phyloP scores from a whole-genome alignment of 768 basidiomycete genomes.

The Lyophyllum atratum region DNA sequence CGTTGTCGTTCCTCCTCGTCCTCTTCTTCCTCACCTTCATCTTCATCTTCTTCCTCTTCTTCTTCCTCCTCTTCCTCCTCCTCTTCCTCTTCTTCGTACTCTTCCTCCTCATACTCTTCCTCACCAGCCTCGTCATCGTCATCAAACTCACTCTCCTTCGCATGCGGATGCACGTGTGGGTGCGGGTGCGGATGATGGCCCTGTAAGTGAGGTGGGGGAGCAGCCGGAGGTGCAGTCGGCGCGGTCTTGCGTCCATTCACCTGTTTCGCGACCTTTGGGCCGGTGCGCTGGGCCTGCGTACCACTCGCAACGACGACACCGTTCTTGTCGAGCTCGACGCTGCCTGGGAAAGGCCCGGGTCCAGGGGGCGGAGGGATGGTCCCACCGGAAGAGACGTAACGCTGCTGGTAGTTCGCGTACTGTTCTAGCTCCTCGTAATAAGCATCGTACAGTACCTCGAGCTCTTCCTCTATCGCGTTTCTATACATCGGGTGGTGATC shows the following conservation, averaged over 20 bases:
- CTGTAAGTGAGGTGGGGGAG: too few species aligned
- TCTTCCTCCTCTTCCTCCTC: conserved; percentile 50
- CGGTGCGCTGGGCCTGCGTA: conserved; percentile 14
- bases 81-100: conserved; percentile 41
- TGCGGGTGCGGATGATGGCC: conserved; percentile 38
- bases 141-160: conserved; percentile 72
- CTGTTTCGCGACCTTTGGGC: conserved; percentile 13
- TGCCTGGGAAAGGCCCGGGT: conserved; percentile 97
- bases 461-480: conserved; percentile 98
- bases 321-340: conserved; percentile 94
- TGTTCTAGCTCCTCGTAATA: conserved; percentile 99
- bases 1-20: conserved; percentile 22
- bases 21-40: conserved; percentile 54
- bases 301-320: conserved; percentile 59
- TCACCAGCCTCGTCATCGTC: conserved; percentile 48
- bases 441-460: conserved; percentile 99
- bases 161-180: conserved; percentile 52
- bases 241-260: conserved; percentile 18
- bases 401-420: conserved; percentile 98
- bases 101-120: conserved; percentile 41
- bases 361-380: conserved; percentile 91
- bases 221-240: conserved; percentile 12
- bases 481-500: conserved; percentile 38
- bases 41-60: conserved; percentile 62
- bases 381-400: conserved; percentile 88